Base-by-base conservation (phyloP, 768 basidiomycete genomes). In the Sutorius australiensis region DNA sequence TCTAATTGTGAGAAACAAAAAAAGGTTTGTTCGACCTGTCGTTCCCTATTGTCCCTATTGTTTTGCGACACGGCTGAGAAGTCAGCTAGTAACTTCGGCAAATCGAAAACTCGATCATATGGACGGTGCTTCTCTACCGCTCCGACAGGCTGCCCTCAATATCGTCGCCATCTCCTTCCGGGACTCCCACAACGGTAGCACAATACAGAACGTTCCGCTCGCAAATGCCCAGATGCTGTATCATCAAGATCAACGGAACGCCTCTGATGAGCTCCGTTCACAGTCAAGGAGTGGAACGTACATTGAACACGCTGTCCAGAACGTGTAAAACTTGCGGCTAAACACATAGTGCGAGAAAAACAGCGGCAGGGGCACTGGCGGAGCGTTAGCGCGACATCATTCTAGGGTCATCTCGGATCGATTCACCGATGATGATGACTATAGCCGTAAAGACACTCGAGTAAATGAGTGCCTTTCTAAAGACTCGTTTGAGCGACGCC, bases 271-370 rank as follows among this genome's bases (percentile, higher is more conserved):
- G 40, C 14, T 50, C 51, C 14, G 27, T 48, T 47, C 33, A 43
- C 17, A 21, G 30, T 12, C 47, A 28, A 38, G 12, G n/a, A 19
- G 12, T 8, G 19, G 21, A 40, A 63, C 67, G 8, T 55, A 74
- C 71, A 75, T 75, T 49, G 70, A 69, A 19, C 70, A 63, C 3
- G 73, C 66, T 13, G 68, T 69, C 75, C 72, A 75, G 52, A 74
- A 75, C 36, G 54, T 61, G 48, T 62, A 74, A 58, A 74, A 75
- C 27, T 55, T 55, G 37, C 64, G 64, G 39, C 67, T 70, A 45
- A 70, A 73, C 10, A 73, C 48, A 46, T 75, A 69, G 46, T 67
- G 65, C 48, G 71, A 70, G 60, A 74, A 74, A 52, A 73, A 70
- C 71, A 72, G 67, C 12, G 73, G 75, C 10, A 75, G 48, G 2